Conservation (phyloP, 2,329 filamentous ascomycete genomes). For the Xylariaceae sp. region DNA sequence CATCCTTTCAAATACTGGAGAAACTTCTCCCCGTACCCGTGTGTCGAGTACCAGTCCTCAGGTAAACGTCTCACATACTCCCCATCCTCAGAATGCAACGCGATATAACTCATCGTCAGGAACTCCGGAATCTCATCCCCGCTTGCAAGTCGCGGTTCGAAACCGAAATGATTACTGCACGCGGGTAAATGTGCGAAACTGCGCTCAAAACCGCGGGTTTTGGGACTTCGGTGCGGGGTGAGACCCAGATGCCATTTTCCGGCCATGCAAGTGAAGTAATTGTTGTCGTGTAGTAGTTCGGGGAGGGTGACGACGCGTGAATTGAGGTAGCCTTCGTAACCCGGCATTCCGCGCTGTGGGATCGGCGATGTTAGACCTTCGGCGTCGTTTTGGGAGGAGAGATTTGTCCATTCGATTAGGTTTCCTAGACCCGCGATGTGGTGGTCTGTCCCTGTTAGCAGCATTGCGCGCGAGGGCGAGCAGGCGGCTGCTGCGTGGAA, state of each 20-base stretch:
- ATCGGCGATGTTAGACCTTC: conserved; percentile 30
- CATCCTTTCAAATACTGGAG: conserved; percentile 46
- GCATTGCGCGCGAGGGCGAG: conserved; percentile 60
- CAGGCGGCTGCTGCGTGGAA: conserved; percentile 62
- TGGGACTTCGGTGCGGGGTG: conserved; percentile 51
- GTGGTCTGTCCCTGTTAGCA: conserved; percentile 60
- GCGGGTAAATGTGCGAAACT: conserved; percentile 57
- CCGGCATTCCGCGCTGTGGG: conserved; percentile 51
- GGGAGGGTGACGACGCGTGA: conserved; percentile 53
- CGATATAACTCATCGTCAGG: conserved; percentile 37
- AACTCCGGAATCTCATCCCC: conserved; percentile 38
- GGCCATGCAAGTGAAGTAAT: conserved; percentile 56
- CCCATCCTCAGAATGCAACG: conserved; percentile 36
- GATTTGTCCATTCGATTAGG: conserved; percentile 47
- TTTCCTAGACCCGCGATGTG: conserved; percentile 56
- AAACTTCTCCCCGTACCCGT: conserved; percentile 49
- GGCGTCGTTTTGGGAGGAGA: conserved; percentile 32
- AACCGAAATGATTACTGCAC: conserved; percentile 52
- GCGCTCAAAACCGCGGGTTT: conserved; percentile 53
- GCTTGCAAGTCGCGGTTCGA: conserved; percentile 39
- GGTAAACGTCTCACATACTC: conserved; percentile 39
- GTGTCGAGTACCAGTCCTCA: conserved; percentile 49
- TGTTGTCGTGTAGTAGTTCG: conserved; percentile 52
- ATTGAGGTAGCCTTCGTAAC: conserved; percentile 61
- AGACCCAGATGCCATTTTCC: conserved; percentile 62